A percentile compares a stretch with the other conserved stretches of the same genome.
phyloP scores from a whole-genome alignment of 192 early-diverging fungal species.

The Entomortierella lignicola region DNA sequence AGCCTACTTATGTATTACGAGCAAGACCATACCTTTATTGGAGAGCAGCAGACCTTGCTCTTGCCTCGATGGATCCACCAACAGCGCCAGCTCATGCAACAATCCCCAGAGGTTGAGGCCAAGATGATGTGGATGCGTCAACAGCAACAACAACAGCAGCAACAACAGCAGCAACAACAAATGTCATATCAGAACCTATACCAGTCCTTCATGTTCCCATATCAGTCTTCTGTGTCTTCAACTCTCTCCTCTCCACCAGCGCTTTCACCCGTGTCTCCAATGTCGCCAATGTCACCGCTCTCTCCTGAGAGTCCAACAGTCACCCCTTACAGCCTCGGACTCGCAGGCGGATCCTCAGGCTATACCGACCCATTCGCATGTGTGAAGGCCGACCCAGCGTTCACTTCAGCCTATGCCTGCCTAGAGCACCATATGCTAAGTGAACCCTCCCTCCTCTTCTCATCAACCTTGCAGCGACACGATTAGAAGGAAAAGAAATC shows the following conservation, averaged over 20 bases:
- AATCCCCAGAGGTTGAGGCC: constrained; percentile 22
- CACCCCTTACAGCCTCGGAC: constrained; percentile 9
- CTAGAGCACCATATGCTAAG: constrained; percentile 35
- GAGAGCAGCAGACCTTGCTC: constrained; percentile 49
- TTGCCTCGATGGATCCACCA: constrained; percentile 54
- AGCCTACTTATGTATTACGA: constrained; percentile 50
- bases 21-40: constrained; percentile 48
- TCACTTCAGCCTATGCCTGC: constrained; percentile 16
- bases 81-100: constrained; percentile 47
- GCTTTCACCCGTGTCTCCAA: constrained; percentile 28
- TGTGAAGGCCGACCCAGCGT: constrained; percentile 7
- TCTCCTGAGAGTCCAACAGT: constrained; percentile 16
- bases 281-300: constrained; percentile 27
- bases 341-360: background rate
- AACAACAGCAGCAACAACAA: constrained; percentile 18
- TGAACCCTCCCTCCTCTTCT: constrained; percentile 13
- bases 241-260: constrained; percentile 5
- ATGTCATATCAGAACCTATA: background rate
- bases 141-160: constrained; percentile 22
- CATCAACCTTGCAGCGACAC: background rate
- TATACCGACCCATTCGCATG: constrained; percentile 17
- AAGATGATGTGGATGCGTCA: constrained; percentile 43
- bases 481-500: background rate
- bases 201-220: constrained; percentile 16
- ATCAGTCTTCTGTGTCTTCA: constrained; percentile 17